Evolutionary conservation across 768 basidiomycete species (phyloP), one percentile per base, ranked within the genome.

Genomic region (Phanerodontia chrysosporium): DNA sequence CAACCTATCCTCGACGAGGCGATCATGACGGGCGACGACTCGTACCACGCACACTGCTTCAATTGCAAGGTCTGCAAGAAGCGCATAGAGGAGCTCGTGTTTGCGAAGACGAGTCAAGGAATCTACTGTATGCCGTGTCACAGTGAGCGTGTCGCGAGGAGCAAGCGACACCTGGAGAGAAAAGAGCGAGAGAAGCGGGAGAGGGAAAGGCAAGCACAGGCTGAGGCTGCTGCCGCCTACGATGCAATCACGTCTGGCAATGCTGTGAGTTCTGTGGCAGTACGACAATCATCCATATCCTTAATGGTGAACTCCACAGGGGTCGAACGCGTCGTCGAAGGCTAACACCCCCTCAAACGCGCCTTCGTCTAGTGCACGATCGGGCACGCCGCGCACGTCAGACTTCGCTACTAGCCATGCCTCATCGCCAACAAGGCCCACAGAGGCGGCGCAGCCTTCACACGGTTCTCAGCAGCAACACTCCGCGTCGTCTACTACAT

Each of bases 101-200:
- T 98, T 63, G 97, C 97, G 59, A 98, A 98, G 78, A 98, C 97
- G 0, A 92, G 87, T 60, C 92, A 97, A 67, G 97, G 97, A 55
- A 98, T 98, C 58, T 98, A 98, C 70, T 99, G 97, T 71, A 98
- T 96, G 97, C 83, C 86, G 51, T 99, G 97, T 67, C 97, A 99
- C 70, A 98, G 94, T 73, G 93, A 98, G 60, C 90, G 97, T 61
- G 97, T 98, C 75, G 93, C 92, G 35, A 86, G 91, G 65, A 95
- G 94, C 62, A 77, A 94, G 64, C 86, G 89, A 60, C 92, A 98
- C 2, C 95, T 98, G 74, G 91, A 90, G 72, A 84, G 87, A 24
- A 72, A 74, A 24, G 69, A 73, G 57, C 63, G 59, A 58, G 61
- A 71, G 51, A 58, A 64, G 55, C 78, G 79, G 65, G 85, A 87